These are phyloP conservation scores for Fraxinus sp. DNA, from an alignment of 305 asterid genomes.

Conservation along the genomic window DNA sequence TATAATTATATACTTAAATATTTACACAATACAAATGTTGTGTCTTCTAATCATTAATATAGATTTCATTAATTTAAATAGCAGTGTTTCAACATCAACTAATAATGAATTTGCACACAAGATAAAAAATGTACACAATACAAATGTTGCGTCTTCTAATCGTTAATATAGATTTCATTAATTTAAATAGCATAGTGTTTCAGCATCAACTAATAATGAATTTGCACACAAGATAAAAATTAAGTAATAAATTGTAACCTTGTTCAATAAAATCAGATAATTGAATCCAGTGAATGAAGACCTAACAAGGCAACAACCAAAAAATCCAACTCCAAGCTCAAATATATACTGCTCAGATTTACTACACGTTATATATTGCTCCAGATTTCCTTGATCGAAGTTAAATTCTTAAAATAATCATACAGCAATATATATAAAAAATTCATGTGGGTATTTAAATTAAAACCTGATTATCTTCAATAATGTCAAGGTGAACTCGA, in stretches of 20 bases:
- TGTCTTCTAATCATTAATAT: too few relatives aligned
- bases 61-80: not conserved
- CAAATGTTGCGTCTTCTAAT: too few relatives aligned
- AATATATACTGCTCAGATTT: not conserved
- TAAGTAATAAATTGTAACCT: not conserved
- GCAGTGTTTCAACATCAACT: not conserved
- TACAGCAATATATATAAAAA: too few relatives aligned
- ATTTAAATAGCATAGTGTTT: not conserved
- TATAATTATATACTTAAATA: not conserved
- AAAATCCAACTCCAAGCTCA: not conserved
- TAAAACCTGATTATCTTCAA: not conserved
- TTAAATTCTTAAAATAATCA: not conserved
- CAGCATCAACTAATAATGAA: not conserved
- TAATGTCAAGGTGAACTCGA: not conserved
- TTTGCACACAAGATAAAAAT: not conserved
- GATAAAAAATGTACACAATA: too few relatives aligned
- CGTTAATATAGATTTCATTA: not conserved
- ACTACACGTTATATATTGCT: not conserved
- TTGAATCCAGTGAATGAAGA: not conserved
- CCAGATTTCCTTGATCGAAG: not conserved
- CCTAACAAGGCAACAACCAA: not conserved
- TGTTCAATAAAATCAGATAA: not conserved
- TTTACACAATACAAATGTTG: too few relatives aligned
- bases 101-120: not conserved
- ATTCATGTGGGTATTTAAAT: not conserved